Percentiles rank a stretch among this genome's conserved stretches.
phyloP scores from a whole-genome alignment of 768 basidiomycete genomes.

The Fistulinella prunicolor region DNA sequence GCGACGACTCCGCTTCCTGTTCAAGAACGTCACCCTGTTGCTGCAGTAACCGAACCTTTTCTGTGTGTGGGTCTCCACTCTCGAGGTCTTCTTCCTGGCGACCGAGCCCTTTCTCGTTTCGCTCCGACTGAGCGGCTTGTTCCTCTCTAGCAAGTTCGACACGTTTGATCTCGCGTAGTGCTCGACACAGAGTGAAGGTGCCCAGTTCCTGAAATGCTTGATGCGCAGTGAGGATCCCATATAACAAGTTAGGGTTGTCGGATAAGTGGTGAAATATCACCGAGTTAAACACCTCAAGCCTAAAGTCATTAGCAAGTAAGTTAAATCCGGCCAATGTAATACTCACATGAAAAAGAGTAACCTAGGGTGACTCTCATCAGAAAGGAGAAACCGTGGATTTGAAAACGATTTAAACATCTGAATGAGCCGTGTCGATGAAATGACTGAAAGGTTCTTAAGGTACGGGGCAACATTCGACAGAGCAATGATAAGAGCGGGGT shows the following conservation, averaged over 20 bases:
- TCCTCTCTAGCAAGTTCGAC: slow-evolving; percentile 73
- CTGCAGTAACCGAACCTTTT: slow-evolving; percentile 66
- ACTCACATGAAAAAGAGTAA: slow-evolving; percentile 87
- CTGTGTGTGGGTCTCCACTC: slow-evolving; percentile 36
- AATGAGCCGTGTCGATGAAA: slow-evolving; percentile 77
- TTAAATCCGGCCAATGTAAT: neutral
- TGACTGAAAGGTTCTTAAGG: slow-evolving; percentile 75
- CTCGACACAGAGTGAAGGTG: slow-evolving; percentile 85
- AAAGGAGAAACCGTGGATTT: slow-evolving; percentile 82
- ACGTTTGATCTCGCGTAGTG: slow-evolving; percentile 79
- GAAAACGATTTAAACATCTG: slow-evolving; percentile 93
- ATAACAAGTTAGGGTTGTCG: slow-evolving; percentile 85
- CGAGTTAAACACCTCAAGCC: slow-evolving; percentile 90
- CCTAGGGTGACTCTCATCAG: slow-evolving; percentile 94
- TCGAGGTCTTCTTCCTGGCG: slow-evolving; percentile 25
- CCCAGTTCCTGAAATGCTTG: slow-evolving; percentile 87
- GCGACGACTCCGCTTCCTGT: slow-evolving; percentile 23
- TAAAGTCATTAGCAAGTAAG: slow-evolving; percentile 25
- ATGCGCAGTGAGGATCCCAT: slow-evolving; percentile 81
- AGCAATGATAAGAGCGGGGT: slow-evolving; percentile 90
- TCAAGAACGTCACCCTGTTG: slow-evolving; percentile 41
- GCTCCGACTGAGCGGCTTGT: slow-evolving; percentile 38
- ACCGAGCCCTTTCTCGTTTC: slow-evolving; percentile 16
- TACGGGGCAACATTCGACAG: slow-evolving; percentile 87
- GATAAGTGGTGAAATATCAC: slow-evolving; percentile 74